Evolutionary conservation across 768 basidiomycete species (phyloP).

Genomic region (Hortiboletus campestris): DNA sequence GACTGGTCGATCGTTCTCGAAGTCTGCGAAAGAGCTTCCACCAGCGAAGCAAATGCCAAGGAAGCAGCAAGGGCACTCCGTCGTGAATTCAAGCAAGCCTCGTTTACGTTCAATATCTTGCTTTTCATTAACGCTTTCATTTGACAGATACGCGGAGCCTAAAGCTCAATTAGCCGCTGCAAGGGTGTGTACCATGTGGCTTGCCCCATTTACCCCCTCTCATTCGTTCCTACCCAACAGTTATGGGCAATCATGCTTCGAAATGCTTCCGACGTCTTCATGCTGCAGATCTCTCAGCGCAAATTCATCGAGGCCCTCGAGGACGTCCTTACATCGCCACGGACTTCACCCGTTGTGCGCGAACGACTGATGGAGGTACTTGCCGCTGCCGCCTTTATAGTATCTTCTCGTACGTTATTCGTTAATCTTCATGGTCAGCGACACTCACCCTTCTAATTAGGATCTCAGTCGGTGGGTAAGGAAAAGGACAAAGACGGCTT

Average conservation of each 20-base stretch:
- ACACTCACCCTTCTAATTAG: constrained; percentile 11
- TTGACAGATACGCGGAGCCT: constrained; percentile 66
- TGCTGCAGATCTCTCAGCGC: constrained; percentile 63
- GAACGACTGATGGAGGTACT: constrained; percentile 81
- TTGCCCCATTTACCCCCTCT: neutral
- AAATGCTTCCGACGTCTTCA: constrained; percentile 72
- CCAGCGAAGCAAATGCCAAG: constrained; percentile 70
- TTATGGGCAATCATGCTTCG: constrained; percentile 90
- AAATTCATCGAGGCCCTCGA: constrained; percentile 82
- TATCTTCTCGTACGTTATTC: constrained; percentile 23
- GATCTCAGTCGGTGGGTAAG: constrained; percentile 20
- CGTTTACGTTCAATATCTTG: neutral
- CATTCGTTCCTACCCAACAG: constrained; percentile 34
- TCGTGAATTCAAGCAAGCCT: constrained; percentile 76
- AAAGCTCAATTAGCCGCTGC: constrained; percentile 75
- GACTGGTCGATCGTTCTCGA: constrained; percentile 82
- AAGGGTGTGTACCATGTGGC: constrained; percentile 45
- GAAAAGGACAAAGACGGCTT: constrained; percentile 52
- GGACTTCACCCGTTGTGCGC: constrained; percentile 75
- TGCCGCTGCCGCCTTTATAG: constrained; percentile 70
- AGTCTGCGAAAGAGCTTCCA: constrained; percentile 80
- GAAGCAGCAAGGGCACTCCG: constrained; percentile 82
- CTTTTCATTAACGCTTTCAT: constrained; percentile 4
- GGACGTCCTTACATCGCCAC: constrained; percentile 58
- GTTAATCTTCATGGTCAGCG: too few species aligned